Evolutionary conservation across 1,284 basidiomycete species (phyloP).

Genomic region (Marasmius tenuissimus): DNA sequence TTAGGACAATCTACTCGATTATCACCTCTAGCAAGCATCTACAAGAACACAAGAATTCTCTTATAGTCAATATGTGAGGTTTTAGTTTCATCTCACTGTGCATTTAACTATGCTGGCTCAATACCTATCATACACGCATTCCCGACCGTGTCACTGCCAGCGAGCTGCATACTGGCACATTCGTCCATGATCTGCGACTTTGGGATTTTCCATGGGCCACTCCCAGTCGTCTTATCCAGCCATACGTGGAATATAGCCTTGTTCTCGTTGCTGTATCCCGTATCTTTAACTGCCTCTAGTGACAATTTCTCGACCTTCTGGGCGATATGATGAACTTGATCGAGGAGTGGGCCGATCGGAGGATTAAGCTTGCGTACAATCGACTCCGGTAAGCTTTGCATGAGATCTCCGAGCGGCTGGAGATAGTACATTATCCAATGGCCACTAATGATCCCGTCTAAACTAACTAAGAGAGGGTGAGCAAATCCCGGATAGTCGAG

Average conservation of each 20-base stretch:
- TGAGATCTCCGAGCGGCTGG: too few species aligned
- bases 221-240: constrained; percentile 1
- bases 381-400: background rate
- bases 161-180: constrained; percentile 9
- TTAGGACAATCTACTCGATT: too few species aligned
- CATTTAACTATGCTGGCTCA: too few species aligned
- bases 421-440: background rate
- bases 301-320: background rate
- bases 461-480: constrained; percentile 13
- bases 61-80: too few species aligned
- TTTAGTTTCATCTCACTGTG: too few species aligned
- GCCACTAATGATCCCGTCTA: constrained; percentile 5
- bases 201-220: background rate
- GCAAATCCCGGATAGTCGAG: background rate
- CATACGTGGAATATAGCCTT: constrained; percentile 9
- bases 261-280: too few species aligned
- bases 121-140: constrained; percentile 11
- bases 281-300: background rate
- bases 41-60: too few species aligned
- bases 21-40: too few species aligned
- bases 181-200: constrained; percentile 13
- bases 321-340: background rate
- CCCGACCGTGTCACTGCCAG: constrained; percentile 12
- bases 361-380: background rate
- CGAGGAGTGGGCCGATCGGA: background rate